Evolutionary conservation across 1,284 basidiomycete genomes (phyloP).

Genomic region (Stygiomarasmius scandens): DNA sequence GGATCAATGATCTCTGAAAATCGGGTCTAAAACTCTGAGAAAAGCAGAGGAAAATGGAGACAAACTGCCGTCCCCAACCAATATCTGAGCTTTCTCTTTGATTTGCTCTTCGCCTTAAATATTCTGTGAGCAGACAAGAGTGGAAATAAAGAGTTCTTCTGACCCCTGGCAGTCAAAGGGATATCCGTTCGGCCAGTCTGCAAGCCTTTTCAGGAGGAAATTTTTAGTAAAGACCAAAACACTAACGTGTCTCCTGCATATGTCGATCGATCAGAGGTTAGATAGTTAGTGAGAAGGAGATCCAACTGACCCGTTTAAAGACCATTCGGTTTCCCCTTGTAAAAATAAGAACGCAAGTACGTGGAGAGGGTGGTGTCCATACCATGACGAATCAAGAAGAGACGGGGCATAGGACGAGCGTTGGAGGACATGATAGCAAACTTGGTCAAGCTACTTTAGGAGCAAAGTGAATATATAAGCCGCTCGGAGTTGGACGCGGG

Average conservation of each 20-base stretch:
- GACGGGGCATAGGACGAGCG: conserved; percentile 65
- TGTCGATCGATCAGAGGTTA: background rate
- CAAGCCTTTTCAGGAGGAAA: background rate
- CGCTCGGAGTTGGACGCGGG: too few species aligned
- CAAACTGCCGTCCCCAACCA: conserved; percentile 82
- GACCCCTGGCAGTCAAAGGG: conserved; percentile 79
- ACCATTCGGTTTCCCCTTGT: conserved; percentile 92
- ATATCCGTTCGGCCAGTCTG: conserved; percentile 91
- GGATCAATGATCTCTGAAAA: conserved; percentile 80
- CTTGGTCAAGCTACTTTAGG: background rate
- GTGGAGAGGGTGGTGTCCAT: conserved; percentile 15
- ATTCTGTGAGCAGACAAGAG: too few species aligned
- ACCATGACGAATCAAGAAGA: conserved; percentile 83
- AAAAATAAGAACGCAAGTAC: conserved; percentile 11
- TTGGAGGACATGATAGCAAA: conserved; percentile 26
- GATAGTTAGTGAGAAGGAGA: conserved; percentile 3
- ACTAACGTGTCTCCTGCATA: conserved; percentile 69
- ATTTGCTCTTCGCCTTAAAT: conserved; percentile 83
- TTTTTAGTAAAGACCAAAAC: background rate
- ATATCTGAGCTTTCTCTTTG: conserved; percentile 58
- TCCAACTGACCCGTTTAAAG: conserved; percentile 71
- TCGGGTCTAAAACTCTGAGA: background rate
- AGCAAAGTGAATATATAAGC: background rate
- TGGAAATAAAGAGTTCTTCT: too few species aligned
- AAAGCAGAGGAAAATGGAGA: conserved; percentile 17